Percentiles rank a stretch among this genome's conserved stretches.
phyloP scores from a whole-genome alignment of 1,284 basidiomycete species.

The Vanrija sp. region DNA sequence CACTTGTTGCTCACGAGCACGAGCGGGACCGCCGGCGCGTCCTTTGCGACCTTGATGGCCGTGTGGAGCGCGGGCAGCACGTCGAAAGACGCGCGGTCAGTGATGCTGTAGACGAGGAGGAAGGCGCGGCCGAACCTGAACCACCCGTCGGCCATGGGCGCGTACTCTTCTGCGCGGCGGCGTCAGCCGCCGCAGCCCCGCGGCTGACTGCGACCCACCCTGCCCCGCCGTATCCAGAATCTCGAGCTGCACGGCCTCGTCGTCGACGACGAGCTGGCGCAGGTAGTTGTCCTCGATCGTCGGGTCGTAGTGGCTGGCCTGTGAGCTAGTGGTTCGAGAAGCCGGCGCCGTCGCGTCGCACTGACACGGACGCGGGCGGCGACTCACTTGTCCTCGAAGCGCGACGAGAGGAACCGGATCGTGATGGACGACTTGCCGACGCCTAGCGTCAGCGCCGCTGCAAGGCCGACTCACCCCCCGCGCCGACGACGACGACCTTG shows the following conservation, averaged over 20 bases:
- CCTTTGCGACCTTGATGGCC: conserved; percentile 40
- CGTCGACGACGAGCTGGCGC: conserved; percentile 32
- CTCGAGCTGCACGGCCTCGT: conserved; percentile 30
- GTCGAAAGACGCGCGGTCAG: conserved; percentile 55
- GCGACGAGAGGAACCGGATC: conserved; percentile 37
- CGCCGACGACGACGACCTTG: too few relatives aligned
- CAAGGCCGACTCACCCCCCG: too few relatives aligned
- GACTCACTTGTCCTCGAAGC: conserved; percentile 37
- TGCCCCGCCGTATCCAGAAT: conserved; percentile 33
- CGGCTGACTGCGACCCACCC: too few relatives aligned
- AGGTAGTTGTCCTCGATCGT: conserved; percentile 36
- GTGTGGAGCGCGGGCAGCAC: conserved; percentile 53
- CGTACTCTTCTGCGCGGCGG: conserved; percentile 34
- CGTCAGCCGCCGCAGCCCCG: too few relatives aligned
- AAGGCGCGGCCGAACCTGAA: conserved; percentile 58
- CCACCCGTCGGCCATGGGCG: conserved; percentile 57
- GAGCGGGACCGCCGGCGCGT: too few relatives aligned
- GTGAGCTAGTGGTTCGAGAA: too few relatives aligned
- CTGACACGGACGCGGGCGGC: background rate
- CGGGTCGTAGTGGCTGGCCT: background rate
- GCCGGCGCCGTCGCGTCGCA: too few relatives aligned
- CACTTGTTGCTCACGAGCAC: conserved; percentile 50
- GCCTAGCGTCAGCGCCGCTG: conserved; percentile 6
- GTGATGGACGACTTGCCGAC: conserved; percentile 40
- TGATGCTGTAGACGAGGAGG: conserved; percentile 57